phyloP scores from a whole-genome alignment of 2,329 filamentous ascomycete genomes.

The Colletotrichum echinochloae region DNA sequence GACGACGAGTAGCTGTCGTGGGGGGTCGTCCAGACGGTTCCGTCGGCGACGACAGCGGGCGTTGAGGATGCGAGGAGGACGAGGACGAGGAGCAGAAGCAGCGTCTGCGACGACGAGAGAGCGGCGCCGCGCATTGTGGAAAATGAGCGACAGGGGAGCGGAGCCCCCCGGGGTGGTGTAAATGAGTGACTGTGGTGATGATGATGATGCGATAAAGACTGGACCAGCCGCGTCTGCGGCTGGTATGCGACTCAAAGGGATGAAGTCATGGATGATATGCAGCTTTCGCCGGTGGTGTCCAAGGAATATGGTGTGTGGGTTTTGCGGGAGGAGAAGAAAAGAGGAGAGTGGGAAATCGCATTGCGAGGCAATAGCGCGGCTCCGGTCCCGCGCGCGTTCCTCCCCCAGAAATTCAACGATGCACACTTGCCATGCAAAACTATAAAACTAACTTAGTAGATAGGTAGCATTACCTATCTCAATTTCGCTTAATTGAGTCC shows the following conservation, averaged over 20 bases:
- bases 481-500: conserved; percentile 34
- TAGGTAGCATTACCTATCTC: background rate
- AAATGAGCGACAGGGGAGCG: no score
- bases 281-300: conserved; percentile 18
- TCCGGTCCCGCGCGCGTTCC: background rate
- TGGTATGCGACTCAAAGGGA: conserved; percentile 32
- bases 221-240: conserved; percentile 37
- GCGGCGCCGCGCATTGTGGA: no score
- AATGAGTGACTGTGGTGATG: conserved; percentile 25
- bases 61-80: background rate
- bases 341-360: conserved; percentile 3
- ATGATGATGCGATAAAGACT: conserved; percentile 17
- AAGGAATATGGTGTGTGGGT: conserved; percentile 26
- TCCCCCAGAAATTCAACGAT: conserved; percentile 14
- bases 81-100: background rate
- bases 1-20: conserved; percentile 63
- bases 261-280: conserved; percentile 36
- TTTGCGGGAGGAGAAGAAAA: conserved; percentile 2
- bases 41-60: conserved; percentile 19
- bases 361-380: conserved; percentile 13
- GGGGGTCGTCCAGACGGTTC: conserved; percentile 53
- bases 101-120: conserved; percentile 15
- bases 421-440: background rate
- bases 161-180: background rate
- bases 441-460: no score